These are phyloP conservation scores for Colletotrichum scovillei DNA, from an alignment of 2,329 filamentous ascomycete genomes.

Conservation along the genomic window DNA sequence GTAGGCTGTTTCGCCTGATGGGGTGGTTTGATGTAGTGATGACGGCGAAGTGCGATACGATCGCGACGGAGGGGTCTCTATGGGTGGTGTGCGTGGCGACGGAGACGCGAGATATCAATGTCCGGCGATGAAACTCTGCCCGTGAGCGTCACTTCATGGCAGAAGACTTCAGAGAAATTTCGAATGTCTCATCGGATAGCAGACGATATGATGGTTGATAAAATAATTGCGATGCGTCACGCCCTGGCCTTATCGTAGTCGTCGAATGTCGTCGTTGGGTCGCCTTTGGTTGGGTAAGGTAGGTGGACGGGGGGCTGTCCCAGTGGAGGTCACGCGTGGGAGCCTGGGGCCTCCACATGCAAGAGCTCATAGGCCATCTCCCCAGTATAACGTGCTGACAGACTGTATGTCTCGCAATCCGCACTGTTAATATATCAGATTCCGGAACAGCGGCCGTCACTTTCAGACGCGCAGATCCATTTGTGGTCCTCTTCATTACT, in stretches of 20 bases:
- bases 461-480: no score
- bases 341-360: constrained; percentile 4
- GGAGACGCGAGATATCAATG: constrained; percentile 3
- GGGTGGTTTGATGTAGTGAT: not conserved
- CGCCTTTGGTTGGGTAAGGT: not conserved
- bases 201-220: not conserved
- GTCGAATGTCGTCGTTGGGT: constrained; percentile 15
- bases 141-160: constrained; percentile 24
- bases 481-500: not conserved
- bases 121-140: constrained; percentile 15
- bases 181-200: not conserved
- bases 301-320: constrained; percentile 6
- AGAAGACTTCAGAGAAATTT: not conserved
- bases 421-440: constrained; percentile 10
- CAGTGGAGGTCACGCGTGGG: constrained; percentile 19
- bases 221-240: constrained; percentile 1
- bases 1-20: not conserved
- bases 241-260: not conserved
- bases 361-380: constrained; percentile 2
- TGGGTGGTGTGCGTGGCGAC: not conserved
- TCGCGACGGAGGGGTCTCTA: not conserved
- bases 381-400: not conserved
- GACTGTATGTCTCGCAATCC: rapidly evolving
- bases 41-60: not conserved
- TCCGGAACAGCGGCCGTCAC: not conserved